Evolutionary conservation across 2,329 filamentous ascomycete species (phyloP).

Genomic region (Tolypocladium amazonense): DNA sequence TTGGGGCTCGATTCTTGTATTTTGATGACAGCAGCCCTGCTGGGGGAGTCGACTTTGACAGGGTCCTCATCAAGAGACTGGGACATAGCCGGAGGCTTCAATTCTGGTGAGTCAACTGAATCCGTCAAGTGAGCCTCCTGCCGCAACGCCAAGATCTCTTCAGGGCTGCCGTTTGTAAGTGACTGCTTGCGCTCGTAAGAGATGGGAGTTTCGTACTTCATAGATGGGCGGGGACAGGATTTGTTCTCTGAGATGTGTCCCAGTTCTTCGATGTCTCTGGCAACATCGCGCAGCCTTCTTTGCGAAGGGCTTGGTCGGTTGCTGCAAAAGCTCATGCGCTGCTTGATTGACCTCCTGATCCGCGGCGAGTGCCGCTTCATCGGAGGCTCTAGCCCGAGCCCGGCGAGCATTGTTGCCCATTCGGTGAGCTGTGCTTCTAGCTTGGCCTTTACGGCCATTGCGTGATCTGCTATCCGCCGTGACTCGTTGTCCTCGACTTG

Average conservation of each 20-base stretch:
- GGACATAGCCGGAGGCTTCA: constrained; percentile 53
- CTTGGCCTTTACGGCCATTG: constrained; percentile 57
- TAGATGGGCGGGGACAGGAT: constrained; percentile 52
- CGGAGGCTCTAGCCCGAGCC: constrained; percentile 52
- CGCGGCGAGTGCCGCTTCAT: constrained; percentile 33
- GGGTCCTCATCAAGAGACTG: constrained; percentile 47
- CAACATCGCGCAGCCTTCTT: constrained; percentile 45
- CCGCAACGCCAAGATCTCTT: constrained; percentile 52
- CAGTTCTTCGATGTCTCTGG: constrained; percentile 40
- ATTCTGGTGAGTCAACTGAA: constrained; percentile 53
- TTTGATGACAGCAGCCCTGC: constrained; percentile 8
- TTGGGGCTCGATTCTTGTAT: constrained; percentile 11
- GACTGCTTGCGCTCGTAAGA: not conserved
- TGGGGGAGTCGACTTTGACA: constrained; percentile 41
- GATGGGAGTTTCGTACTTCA: constrained; percentile 44
- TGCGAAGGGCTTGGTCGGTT: constrained; percentile 38
- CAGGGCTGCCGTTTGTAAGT: constrained; percentile 35
- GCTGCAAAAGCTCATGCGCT: constrained; percentile 28
- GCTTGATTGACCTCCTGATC: constrained; percentile 28
- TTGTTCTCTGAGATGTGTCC: constrained; percentile 59
- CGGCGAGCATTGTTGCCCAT: constrained; percentile 55
- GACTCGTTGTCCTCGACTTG: constrained; percentile 52
- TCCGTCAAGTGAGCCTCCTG: constrained; percentile 30
- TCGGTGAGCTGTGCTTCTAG: constrained; percentile 64
- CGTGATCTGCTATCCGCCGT: constrained; percentile 52